Evolutionary conservation across 208 protist species (phyloP).

Genomic region (Leishmania arabica): DNA sequence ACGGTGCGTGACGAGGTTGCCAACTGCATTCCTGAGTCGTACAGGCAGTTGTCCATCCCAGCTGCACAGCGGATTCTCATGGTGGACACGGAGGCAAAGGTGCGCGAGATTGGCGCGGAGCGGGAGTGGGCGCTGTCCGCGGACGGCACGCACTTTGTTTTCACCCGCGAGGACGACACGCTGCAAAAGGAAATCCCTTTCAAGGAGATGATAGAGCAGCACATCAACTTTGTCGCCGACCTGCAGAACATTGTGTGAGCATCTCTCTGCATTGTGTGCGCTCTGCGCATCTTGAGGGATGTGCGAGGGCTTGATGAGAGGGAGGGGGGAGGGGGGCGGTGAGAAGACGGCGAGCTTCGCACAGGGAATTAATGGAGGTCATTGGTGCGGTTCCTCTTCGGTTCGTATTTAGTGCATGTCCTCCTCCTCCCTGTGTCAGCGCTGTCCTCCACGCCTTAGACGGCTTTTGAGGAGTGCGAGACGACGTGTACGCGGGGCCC

Average conservation of each 20-base stretch:
- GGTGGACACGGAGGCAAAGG: constrained; percentile 70
- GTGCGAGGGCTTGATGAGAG: no score
- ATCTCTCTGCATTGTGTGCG: not conserved
- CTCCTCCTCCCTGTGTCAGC: not conserved
- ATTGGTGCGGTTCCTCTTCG: no score
- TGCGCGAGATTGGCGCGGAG: constrained; percentile 56
- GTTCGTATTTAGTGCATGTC: not conserved
- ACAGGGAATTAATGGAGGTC: no score
- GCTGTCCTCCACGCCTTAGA: no score
- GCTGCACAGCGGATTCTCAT: constrained; percentile 90
- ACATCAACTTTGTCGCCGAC: constrained; percentile 79
- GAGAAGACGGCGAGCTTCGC: no score
- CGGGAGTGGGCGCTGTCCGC: constrained; percentile 66
- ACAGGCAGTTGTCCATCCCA: constrained; percentile 72
- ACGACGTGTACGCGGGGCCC: no score
- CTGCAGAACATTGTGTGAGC: constrained; percentile 85
- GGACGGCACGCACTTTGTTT: constrained; percentile 64
- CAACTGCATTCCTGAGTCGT: constrained; percentile 86
- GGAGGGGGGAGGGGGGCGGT: no score
- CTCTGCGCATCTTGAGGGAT: not conserved
- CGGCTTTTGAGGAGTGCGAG: no score
- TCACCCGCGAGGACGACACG: constrained; percentile 75
- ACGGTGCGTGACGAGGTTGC: constrained; percentile 93
- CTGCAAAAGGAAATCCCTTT: constrained; percentile 83
- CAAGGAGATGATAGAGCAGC: constrained; percentile 74